These are phyloP conservation scores for Dissoconium aciculare DNA, from an alignment of 2,329 filamentous ascomycete genomes.

Conservation along the genomic window DNA sequence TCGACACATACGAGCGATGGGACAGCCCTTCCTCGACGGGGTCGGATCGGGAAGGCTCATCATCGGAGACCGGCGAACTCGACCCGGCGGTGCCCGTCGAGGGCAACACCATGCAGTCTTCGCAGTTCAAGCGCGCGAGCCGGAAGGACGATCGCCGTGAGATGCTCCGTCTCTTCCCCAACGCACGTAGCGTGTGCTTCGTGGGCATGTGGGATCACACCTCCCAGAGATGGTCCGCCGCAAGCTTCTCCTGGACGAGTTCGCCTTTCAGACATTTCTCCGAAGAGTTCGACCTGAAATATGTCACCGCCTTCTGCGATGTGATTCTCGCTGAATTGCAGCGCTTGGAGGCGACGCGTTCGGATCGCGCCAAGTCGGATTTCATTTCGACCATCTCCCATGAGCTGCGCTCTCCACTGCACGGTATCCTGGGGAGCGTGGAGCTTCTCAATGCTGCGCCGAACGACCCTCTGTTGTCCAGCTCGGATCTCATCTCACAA, in stretches of 20 bases:
- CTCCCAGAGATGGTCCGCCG: slow-evolving; percentile 20
- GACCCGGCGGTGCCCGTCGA: neutral
- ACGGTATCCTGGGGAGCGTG: slow-evolving; percentile 32
- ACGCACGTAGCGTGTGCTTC: slow-evolving; percentile 34
- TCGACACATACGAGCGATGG: neutral
- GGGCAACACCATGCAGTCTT: neutral
- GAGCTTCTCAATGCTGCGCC: slow-evolving; percentile 28
- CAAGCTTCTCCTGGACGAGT: slow-evolving; percentile 32
- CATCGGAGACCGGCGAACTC: neutral
- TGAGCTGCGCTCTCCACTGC: slow-evolving; percentile 36
- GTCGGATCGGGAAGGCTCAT: neutral
- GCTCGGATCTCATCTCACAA: slow-evolving; percentile 5
- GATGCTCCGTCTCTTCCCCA: slow-evolving; percentile 29
- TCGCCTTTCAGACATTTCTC: slow-evolving; percentile 30
- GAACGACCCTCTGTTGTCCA: neutral
- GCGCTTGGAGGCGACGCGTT: slow-evolving; percentile 25
- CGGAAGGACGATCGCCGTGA: slow-evolving; percentile 17
- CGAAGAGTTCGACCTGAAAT: slow-evolving; percentile 27
- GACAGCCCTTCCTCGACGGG: too few relatives aligned
- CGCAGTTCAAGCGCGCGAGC: slow-evolving; percentile 1
- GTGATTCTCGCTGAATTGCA: slow-evolving; percentile 29
- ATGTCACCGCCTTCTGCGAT: slow-evolving; percentile 28
- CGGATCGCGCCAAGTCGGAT: slow-evolving; percentile 37
- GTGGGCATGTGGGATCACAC: slow-evolving; percentile 39
- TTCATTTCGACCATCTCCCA: slow-evolving; percentile 40